Evolutionary conservation across 192 early-diverging fungal genomes (phyloP).

Genomic region (Allomyces macrogynus): DNA sequence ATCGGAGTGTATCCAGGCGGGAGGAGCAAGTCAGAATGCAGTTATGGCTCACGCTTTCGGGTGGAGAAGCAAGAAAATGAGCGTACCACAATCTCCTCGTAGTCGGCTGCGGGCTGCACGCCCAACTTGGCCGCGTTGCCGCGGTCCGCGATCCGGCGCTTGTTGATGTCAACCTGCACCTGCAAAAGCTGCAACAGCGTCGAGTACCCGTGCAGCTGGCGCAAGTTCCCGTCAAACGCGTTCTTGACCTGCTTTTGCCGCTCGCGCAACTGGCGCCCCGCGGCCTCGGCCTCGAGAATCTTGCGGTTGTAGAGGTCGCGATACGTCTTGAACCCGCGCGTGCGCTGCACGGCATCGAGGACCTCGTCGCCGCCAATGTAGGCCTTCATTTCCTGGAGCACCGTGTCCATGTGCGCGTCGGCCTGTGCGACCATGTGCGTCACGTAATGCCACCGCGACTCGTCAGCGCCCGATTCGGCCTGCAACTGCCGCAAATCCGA

Average conservation of each 20-base stretch:
- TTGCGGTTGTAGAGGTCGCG: slow-evolving; percentile 31
- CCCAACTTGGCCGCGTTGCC: background rate
- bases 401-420: slow-evolving; percentile 17
- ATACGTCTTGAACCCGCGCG: slow-evolving; percentile 40
- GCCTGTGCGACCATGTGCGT: slow-evolving; percentile 12
- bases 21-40: background rate
- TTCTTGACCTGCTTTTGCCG: slow-evolving; percentile 34
- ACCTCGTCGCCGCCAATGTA: slow-evolving; percentile 41
- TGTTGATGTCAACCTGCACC: background rate
- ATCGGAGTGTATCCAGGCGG: too few species aligned
- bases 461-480: slow-evolving; percentile 25
- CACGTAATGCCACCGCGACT: slow-evolving; percentile 26
- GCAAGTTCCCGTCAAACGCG: background rate
- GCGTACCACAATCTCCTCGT: background rate
- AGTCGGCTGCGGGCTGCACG: background rate
- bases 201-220: background rate
- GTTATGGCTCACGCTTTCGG: background rate
- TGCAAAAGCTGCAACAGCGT: background rate
- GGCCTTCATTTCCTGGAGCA: slow-evolving; percentile 37
- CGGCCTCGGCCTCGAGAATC: slow-evolving; percentile 26
- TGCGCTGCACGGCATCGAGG: slow-evolving; percentile 22
- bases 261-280: slow-evolving; percentile 20
- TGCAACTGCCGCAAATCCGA: slow-evolving; percentile 19
- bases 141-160: background rate
- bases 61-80: background rate